Evolutionary conservation across 73 alveolate species (phyloP).

Genomic region (Effrenium voratum): DNA sequence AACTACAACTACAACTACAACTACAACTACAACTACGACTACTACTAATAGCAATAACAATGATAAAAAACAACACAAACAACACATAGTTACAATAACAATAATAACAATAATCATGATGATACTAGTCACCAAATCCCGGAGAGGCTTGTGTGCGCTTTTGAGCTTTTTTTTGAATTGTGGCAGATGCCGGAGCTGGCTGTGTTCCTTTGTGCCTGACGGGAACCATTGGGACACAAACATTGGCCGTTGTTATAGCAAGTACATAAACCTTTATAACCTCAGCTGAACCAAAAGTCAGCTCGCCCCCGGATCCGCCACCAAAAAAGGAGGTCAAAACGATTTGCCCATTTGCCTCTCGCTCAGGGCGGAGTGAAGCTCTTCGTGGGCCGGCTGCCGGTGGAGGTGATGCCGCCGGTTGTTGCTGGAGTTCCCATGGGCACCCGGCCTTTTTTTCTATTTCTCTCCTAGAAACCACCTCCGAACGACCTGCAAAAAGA

Average conservation of each 20-base stretch:
- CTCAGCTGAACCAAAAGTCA: no score
- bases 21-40: not conserved
- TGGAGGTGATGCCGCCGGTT: conserved; percentile 25
- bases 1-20: not conserved
- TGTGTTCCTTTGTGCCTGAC: not conserved
- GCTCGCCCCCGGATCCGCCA: no score
- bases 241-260: not conserved
- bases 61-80: no score
- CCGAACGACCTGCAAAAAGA: no score
- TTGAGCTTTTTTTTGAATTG: not conserved
- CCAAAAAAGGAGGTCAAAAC: no score
- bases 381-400: conserved; percentile 86
- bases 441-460: not conserved
- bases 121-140: no score
- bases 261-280: not conserved
- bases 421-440: not conserved
- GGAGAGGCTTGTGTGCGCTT: not conserved
- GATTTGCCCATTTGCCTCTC: no score
- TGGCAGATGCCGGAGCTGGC: not conserved
- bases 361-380: conserved; percentile 94
- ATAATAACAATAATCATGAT: not conserved
- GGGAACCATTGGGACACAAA: not conserved
- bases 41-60: not conserved
- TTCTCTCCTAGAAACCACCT: no score
- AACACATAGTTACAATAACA: not conserved